Evolutionary conservation across 257 asterid species (phyloP), one percentile per base, ranked within the genome.

Genomic region (Nicotiana noctiflora): DNA sequence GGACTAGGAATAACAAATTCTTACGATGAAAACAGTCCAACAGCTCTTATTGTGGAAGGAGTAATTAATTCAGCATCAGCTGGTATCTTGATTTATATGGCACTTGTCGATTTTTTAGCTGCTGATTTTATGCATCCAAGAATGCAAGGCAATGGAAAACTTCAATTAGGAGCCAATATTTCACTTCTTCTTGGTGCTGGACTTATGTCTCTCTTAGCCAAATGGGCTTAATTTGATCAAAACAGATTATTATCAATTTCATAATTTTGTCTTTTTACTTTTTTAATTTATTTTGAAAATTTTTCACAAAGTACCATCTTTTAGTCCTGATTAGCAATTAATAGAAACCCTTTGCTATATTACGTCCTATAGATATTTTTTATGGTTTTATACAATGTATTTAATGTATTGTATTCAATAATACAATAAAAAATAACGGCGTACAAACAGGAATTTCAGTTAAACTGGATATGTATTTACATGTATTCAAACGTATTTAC

Each of bases 131-230:
- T 67, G 83, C 40, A 67, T 62, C 83, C 83, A 67, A 81, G 70
- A 60, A 81, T 81, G 83, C 83, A 81, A 55, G 25, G 27, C 14
- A 81, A 68, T 81, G 51, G 37, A 11, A 81, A 46, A 70, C 68
- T 81, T 19, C 83, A 81, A 81, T 37, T 81, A 29, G 79, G 83
- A 21, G 83, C 83, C 1, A 81, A 81, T 81, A 6, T 67, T 56
- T 55, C 83, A 34, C 79, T 81, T 56, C 83, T 81, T 66, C 79
- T 81, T 49, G 83, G 83, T 8, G 57, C 79, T 56, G 83, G 62
- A 66, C 63, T 70, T 18, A 68, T 81, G 83, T 68, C 83, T 4
- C 4, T 81, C 7, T 2, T 81, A 57, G 83, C 83, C 32, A 81
- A 53, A 23, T 81, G 83, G 81, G 81, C 81, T 59, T 77, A 62